Evolutionary conservation across 352 stramenopile genomes (phyloP), one percentile per base, ranked within the genome.

Genomic region (Sclerospora graminicola): DNA sequence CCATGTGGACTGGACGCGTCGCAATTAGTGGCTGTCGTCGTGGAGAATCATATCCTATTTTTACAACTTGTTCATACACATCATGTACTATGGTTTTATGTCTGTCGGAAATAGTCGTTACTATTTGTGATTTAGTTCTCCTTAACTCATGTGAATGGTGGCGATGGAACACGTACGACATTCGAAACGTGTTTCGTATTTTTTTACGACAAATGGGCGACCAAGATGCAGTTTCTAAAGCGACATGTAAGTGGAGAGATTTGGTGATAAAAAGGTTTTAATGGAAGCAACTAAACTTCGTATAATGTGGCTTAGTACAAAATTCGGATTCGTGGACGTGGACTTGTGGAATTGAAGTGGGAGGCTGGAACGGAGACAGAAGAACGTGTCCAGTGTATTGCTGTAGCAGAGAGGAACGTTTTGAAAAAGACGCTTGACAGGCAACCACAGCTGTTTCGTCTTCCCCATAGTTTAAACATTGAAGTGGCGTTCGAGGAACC

Each of bases 191-290:
- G 52, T 36, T 45, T 72, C 15, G 69, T 89, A 40, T 89, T 76
- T 46, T 65, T 87, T 24, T 89, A 89, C 51, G 69, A 89, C 43
- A 62, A 69, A 21, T 89, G 78, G 78, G 75, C 74, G 15, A 47
- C 58, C 14, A 69, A 63, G 14, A 67, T 86, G 53, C 41, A 63
- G 33, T 73, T 77, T 32, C 55, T 89, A 21, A 62, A 83, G 47
- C 69, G 69, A 23, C 60, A 80, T 49, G 77, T 69, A 66, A 54
- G 69, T 68, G 24, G 23, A 21, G 8, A 5, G 5, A n/a, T 23
- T n/a, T n/a, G n/a, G n/a, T n/a, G n/a, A n/a, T n/a, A n/a, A n/a
- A n/a, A n/a, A n/a, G n/a, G n/a, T n/a, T n/a, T n/a, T n/a, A n/a
- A n/a, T n/a, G n/a, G n/a, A n/a, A n/a, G n/a, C n/a, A n/a, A n/a